Evolutionary conservation across 192 early-diverging fungal genomes (phyloP).

Genomic region (Rhizophagus clarus): DNA sequence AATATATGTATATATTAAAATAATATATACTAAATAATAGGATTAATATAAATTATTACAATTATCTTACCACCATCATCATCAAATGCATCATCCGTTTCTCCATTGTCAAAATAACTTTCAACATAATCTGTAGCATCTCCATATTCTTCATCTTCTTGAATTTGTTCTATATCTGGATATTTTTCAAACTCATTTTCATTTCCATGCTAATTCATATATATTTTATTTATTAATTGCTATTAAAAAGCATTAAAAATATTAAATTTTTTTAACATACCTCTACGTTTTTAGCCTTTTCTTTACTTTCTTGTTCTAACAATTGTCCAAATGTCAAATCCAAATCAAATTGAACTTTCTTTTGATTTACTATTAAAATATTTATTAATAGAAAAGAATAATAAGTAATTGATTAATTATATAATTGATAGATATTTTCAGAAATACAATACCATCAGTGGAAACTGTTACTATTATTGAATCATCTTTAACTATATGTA

Average conservation of each 20-base stretch:
- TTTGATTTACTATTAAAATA: background rate
- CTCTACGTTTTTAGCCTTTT: background rate
- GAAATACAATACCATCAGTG: background rate
- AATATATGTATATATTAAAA: background rate
- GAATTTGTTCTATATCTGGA: background rate
- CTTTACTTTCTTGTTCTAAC: conserved; percentile 8
- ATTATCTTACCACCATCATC: background rate
- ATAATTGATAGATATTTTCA: background rate
- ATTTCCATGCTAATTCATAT: background rate
- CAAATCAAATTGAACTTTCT: conserved; percentile 8
- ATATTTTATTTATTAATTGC: background rate
- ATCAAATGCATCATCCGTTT: background rate
- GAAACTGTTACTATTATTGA: background rate
- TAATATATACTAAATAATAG: background rate
- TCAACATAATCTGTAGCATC: conserved; percentile 27
- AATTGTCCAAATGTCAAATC: conserved; percentile 4
- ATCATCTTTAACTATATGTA: conserved; percentile 13
- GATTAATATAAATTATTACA: background rate
- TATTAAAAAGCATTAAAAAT: background rate
- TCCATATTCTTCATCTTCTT: conserved; percentile 17
- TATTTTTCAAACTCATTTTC: conserved; percentile 16
- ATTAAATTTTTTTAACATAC: background rate
- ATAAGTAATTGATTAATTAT: background rate
- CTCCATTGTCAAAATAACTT: conserved; percentile 23
- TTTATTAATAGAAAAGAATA: background rate